These are phyloP conservation scores for Dissophora ornata DNA, from an alignment of 192 early-diverging fungal species.

Conservation along the genomic window DNA sequence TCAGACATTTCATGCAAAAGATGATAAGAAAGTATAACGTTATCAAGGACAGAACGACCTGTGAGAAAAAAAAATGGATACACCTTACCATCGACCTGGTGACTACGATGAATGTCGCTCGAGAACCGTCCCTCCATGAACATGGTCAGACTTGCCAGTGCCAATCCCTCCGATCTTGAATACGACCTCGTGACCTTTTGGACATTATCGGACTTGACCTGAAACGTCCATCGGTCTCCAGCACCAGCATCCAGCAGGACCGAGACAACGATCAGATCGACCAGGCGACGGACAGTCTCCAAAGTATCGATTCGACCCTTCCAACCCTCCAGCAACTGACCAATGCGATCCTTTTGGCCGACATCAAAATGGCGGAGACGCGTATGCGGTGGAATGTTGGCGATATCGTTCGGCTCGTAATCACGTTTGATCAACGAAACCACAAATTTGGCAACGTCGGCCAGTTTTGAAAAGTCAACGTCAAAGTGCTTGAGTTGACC, in stretches of 20 bases:
- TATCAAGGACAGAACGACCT: too few relatives aligned
- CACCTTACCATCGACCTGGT: constrained; percentile 78
- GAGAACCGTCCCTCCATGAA: constrained; percentile 86
- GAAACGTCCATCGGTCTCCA: constrained; percentile 82
- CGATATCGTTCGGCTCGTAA: constrained; percentile 61
- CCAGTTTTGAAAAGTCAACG: constrained; percentile 72
- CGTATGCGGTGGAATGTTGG: constrained; percentile 86
- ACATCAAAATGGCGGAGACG: constrained; percentile 88
- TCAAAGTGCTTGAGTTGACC: constrained; percentile 77
- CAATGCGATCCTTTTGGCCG: constrained; percentile 58
- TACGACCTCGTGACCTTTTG: constrained; percentile 58
- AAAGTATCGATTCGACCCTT: constrained; percentile 50
- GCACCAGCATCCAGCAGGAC: constrained; percentile 96
- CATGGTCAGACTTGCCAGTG: constrained; percentile 85
- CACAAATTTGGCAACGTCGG: constrained; percentile 75
- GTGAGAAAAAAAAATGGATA: not conserved
- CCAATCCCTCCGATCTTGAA: constrained; percentile 86
- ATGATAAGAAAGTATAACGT: too few relatives aligned
- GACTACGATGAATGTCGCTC: constrained; percentile 59
- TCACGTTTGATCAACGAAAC: constrained; percentile 76
- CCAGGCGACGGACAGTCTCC: constrained; percentile 73
- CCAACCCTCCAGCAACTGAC: constrained; percentile 62
- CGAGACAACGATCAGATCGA: constrained; percentile 90
- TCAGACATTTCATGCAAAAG: not conserved
- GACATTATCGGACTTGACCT: constrained; percentile 54